Evolutionary conservation across 176 grass and related monocot genomes (phyloP), one percentile per base, ranked within the genome.

Genomic region (Echinochloa phyllopogon): DNA sequence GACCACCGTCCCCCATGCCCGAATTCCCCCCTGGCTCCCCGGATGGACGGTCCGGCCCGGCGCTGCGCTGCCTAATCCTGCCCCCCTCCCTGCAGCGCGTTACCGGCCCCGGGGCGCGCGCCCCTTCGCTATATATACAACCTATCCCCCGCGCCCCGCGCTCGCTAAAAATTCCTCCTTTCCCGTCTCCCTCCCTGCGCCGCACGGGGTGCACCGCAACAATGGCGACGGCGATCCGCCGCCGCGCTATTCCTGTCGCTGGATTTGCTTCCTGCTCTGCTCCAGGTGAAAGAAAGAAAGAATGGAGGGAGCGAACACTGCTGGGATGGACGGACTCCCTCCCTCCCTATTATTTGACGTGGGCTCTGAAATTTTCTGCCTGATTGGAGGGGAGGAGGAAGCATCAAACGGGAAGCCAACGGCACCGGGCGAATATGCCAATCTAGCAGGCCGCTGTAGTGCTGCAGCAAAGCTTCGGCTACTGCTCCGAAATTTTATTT

Each of bases 1-100:
- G 76, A 75, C 60, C 89, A 83, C 85, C 89, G 75, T 91, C 80
- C 69, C 85, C 80, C 89, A 91, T 91, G 80, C 67, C 10, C 58
- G 14, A 40, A 56, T 16, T n/a, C 70, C 44, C 24, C 70, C 44
- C 24, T 73, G 70, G 70, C 45, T 73, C 77, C 77, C 77, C 51
- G 62, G 78, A 68, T 64, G 63, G 78, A 38, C 45, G 61, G 51
- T 21, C 74, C 65, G 44, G 69, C 69, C 69, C 69, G 42, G 69
- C 69, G 43, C 42, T 47, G 68, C 70, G 45, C 70, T 73, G 45
- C 45, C 70, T 73, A 51, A 51, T 51, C 47, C 24, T 51, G 45
- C 70, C 36, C 23, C 36, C 64, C 9, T 20, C 15, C 33, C 33
- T 16, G 47, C 33, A 6, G 64, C 79, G 53, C 78, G 78, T 69